These are phyloP conservation scores for Aspergillus ellipticus DNA, from an alignment of 495 filamentous ascomycete species.

Conservation along the genomic window DNA sequence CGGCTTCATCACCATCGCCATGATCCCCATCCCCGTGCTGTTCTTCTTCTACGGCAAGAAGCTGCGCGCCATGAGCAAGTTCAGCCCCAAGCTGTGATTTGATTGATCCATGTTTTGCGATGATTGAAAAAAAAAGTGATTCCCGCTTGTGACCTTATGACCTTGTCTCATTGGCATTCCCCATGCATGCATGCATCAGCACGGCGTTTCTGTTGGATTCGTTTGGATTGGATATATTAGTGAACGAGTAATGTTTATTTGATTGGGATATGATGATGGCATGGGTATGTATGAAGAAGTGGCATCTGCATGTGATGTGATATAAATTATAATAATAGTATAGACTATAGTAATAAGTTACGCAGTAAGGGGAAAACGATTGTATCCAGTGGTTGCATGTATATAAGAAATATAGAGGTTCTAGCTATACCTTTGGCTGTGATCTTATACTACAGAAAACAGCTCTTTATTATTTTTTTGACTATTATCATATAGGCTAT, in stretches of 20 bases:
- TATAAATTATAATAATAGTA: not conserved
- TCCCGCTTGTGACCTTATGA: not conserved
- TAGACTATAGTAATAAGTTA: not conserved
- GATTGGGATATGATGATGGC: not conserved
- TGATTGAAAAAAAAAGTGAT: not conserved
- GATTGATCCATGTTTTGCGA: not conserved
- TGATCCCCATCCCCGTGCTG: constrained; percentile 67
- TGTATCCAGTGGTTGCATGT: no score
- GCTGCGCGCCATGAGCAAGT: constrained; percentile 53
- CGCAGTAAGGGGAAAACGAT: no score
- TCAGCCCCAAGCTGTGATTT: constrained; percentile 39
- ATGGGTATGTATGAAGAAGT: not conserved
- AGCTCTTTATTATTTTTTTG: no score
- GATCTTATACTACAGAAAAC: no score
- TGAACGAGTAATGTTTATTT: constrained; percentile 3
- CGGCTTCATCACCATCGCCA: constrained; percentile 57
- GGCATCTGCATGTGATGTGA: not conserved
- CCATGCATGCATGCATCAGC: not conserved
- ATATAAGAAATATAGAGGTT: no score
- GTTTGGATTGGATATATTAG: not conserved
- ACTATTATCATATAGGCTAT: not conserved
- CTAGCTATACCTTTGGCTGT: no score
- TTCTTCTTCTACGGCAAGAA: constrained; percentile 67
- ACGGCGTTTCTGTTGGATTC: not conserved
- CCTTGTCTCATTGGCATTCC: not conserved